Base-by-base conservation (phyloP, 768 basidiomycete species). In the Flagelloscypha sp. region DNA sequence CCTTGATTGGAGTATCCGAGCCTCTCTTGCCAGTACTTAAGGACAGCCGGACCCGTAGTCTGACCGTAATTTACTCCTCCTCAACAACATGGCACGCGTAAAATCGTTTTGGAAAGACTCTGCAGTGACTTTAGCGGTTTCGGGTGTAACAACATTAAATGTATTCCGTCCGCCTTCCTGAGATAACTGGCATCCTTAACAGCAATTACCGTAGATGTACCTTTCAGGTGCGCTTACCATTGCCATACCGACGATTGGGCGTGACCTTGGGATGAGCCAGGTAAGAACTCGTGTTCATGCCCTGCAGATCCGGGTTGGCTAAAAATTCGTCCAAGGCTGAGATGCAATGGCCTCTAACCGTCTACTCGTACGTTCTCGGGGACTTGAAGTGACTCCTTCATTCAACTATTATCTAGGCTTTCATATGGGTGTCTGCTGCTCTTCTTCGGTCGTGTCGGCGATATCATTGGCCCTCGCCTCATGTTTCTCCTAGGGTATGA, bases 401-500 rank as follows among this genome's bases (percentile, higher is more conserved):
- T 16, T n/a, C 4, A 11, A 27, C 20, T 21, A n/a, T 16, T 3
- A 12, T 12, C 9, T 8, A 47, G 44, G 6, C 36, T 51, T 13
- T 37, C 48, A 1, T 51, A 47, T 23, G 49, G 49, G 1, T 49
- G 49, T 20, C 12, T 39, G 3, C 33, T 50, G 11, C 36, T 49
- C 8, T 33, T 50, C 22, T 47, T 46, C 21, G 49, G 48, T 12
- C 43, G 48, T 15, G 9, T 49, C 13, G 41, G 48, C 3, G 48
- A 51, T 30, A 51, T 51, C 12, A n/a, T 47, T 20, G 49, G 49
- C 17, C 45, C 43, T 7, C 33, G 44, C 6, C 6, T 39, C 21
- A 55, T 58, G 48, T 58, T 58, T 31, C 33, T 58, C 5, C 17
- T 46, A 12, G 56, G 56, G 5, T 56, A 42, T 53, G 45, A 10